Base-by-base conservation (phyloP, 306 rosid species). In the Morella rubra region DNA sequence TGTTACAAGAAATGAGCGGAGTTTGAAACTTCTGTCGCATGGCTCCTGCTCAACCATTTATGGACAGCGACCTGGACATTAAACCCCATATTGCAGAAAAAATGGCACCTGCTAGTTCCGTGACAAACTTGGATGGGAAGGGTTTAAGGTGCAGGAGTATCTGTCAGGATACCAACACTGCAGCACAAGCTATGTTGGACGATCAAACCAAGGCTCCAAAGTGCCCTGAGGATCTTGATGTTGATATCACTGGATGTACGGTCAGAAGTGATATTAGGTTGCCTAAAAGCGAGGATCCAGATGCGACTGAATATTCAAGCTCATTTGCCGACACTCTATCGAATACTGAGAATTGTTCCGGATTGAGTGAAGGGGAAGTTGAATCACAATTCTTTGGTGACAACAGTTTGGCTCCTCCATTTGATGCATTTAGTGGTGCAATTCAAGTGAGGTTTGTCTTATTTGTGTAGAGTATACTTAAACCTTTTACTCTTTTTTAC, bases 301-400 rank as follows among this genome's bases (percentile, higher is more conserved):
- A 92, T 79, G 98, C 93, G 65, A 94, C 97, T 60, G 96, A 94
- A 76, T 84, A 88, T 81, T 94, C 98, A 62, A 92, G 95, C 79
- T 94, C 97, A 5, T 94, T 94, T 79, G 96, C 86, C 0, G 86
- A 83, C 77, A 87, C 97, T 41, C 44, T 47, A 1, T 89, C 94
- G 66, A 92, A 86, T 65, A 76, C 74, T 16, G 91, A 89, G 59
- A 84, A 80, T 73, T 70, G 82, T 70, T 81, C 91, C 51, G 87
- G 88, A 82, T 65, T 81, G 67, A 85, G 95, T 70, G 97, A 90
- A 79, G 92, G 87, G 15, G 97, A 94, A 84, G 97, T 83, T 74
- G 96, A 92, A 66, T 90, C 96, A 13, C 91, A 84, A 27, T 85
- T 85, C 72, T 70, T 89, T 27, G 91, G 81, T 19, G 88, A 87